Evolutionary conservation across 2,329 filamentous ascomycete species (phyloP), one percentile per base, ranked within the genome.

Genomic region (Nigrograna mackinnonii): DNA sequence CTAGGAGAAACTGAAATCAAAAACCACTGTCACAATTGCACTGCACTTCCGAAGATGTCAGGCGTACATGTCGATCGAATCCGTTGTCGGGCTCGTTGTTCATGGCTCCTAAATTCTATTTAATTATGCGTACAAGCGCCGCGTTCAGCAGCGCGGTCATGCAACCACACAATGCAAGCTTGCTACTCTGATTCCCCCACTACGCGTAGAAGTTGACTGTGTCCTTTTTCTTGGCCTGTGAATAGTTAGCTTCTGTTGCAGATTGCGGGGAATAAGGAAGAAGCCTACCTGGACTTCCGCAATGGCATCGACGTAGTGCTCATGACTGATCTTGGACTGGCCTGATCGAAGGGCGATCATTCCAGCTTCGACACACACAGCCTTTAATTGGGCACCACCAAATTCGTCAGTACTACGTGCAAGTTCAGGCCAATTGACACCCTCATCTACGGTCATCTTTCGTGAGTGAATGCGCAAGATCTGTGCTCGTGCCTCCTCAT

Each of bases 231-330:
- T 96, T 85, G 50, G 87, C 65, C 57, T 68, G 44, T 14, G 16
- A 34, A 32, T 30, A 6, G 41, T 51, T 21, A 56, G 52, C 24
- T 39, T 26, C 11, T 22, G 19, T 35, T n/a, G 34, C 4, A 36
- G 12, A 14, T 16, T 5, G 17, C 14, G 22, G 18, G 3, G 5
- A 7, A 22, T n/a, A 21, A 37, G 4, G 7, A 22, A 16, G 35
- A 6, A 18, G 24, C 56, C 41, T 54, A 62, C 85, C 71, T 91
- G 90, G 58, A 99, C 94, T 74, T 99, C 94, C 26, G 91, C 83
- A 70, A 99, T 97, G 47, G 94, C 94, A 77, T 99, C 94, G 37
- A 99, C 94, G 66, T 97, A 99, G 72, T 99, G 90, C 77, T 99
- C 94, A 69, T 99, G 94, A 46, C 87, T 88, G 65, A 99, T 94